Evolutionary conservation across 495 filamentous ascomycete species (phyloP), one percentile per base, ranked within the genome.

Genomic region (Podospora sp.): DNA sequence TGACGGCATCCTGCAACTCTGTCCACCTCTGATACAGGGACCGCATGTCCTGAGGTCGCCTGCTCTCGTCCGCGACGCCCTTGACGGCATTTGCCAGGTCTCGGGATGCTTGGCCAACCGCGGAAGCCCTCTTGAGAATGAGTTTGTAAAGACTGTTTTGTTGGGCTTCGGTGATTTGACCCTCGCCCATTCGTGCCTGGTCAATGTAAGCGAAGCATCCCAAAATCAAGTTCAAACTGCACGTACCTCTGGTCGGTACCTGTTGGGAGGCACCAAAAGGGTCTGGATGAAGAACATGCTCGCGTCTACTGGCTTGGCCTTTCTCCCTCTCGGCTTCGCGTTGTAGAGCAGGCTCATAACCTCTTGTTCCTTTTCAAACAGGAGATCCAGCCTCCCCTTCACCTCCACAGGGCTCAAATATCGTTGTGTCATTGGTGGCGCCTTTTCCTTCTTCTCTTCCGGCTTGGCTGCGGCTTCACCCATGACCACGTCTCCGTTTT

Each of bases 201-300:
- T 24, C 33, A 24, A 16, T 24, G 49, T 62, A 22, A 49, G 20
- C 21, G 49, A 16, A 8, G 12, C 27, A 20, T 7, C 2, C 21
- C 0, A 26, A 3, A 22, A 8, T 6, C 16, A 40, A 7, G 0
- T 40, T 16, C 3, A 22, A 14, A 25, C 11, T 2, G 40, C 11
- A 33, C 61, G 16, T 58, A 67, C 68, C 67, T 93, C 93, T 24
- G 93, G 93, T n/a, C 96, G 88, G 75, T 90, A 98, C 71, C 88
- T 91, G 74, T 95, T 97, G 0, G 96, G 95, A 18, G 96, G 93
- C 3, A 99, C 91, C 24, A 97, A 77, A 36, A 99, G 79, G 35
- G 83, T 88, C 67, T 89, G 87, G 56, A 98, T 83, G 79, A 99
- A 99, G 78, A 99, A 97, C 87, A 97, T 97, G 72, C 95, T 90